These are phyloP conservation scores for Paramecium tetraurelia DNA, from an alignment of 73 alveolate species.

Conservation along the genomic window DNA sequence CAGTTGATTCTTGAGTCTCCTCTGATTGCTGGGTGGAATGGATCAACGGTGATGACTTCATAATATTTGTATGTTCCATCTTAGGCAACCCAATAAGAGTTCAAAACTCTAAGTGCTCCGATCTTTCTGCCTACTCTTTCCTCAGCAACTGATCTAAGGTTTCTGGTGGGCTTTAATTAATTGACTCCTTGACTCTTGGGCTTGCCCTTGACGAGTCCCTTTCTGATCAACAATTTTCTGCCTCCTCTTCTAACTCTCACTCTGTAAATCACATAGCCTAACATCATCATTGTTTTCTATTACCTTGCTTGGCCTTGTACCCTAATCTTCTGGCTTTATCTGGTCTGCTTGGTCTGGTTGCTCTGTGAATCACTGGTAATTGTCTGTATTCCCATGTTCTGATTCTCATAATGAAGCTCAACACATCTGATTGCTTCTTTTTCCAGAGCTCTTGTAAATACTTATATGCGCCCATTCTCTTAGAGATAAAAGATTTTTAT, in stretches of 20 bases:
- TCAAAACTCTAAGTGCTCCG: conserved; percentile 94
- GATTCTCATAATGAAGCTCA: conserved; percentile 95
- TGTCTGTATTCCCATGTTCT: conserved; percentile 99
- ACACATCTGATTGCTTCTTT: conserved; percentile 98
- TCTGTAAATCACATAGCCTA: conserved; percentile 98
- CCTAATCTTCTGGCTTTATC: conserved; percentile 99
- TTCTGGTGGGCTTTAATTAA: conserved; percentile 92
- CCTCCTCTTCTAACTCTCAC: conserved; percentile 99
- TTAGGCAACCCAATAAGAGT: conserved; percentile 99
- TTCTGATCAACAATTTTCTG: conserved; percentile 93
- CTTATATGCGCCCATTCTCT: conserved; percentile 95
- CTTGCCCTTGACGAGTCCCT: conserved; percentile 98
- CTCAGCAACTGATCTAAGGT: conserved; percentile 98
- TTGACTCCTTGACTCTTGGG: conserved; percentile 98
- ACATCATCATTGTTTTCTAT: conserved; percentile 50
- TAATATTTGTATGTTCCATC: conserved; percentile 98
- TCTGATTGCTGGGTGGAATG: conserved; percentile 97
- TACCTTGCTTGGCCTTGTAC: conserved; percentile 89
- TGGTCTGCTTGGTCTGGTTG: conserved; percentile 96
- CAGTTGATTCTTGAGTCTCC: conserved; percentile 99
- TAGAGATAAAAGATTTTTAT: background rate
- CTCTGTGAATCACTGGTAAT: conserved; percentile 97
- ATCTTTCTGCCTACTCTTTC: conserved; percentile 97
- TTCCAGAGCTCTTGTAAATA: conserved; percentile 99
- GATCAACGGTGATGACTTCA: conserved; percentile 99